These are phyloP conservation scores for Croton laevigatus DNA, from an alignment of 441 rosid species.

Conservation along the genomic window DNA sequence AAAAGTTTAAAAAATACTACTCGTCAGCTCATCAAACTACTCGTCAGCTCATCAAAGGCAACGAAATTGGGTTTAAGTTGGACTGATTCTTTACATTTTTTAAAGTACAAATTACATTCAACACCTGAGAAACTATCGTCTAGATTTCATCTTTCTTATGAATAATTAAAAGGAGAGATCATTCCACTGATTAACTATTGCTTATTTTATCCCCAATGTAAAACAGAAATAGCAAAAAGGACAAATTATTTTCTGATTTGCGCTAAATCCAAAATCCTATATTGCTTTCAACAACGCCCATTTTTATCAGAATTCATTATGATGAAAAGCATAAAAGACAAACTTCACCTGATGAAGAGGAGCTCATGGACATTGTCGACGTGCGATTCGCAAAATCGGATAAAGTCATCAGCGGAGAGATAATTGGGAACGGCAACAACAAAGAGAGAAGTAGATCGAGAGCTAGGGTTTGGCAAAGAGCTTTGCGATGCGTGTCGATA, in stretches of 20 bases:
- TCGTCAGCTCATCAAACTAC: too few species aligned
- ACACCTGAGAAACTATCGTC: too few species aligned
- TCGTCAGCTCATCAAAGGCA: too few species aligned
- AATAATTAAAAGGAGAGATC: too few species aligned
- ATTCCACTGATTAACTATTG: too few species aligned
- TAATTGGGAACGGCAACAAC: constrained; percentile 92
- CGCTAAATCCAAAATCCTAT: neutral
- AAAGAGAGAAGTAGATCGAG: constrained; percentile 66
- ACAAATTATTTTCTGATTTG: neutral
- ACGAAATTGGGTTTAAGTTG: too few species aligned
- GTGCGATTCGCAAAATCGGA: constrained; percentile 59
- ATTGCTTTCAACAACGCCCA: neutral
- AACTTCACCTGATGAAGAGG: constrained; percentile 59
- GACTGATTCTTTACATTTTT: too few species aligned
- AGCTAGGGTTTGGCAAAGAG: constrained; percentile 63
- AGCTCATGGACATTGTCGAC: constrained; percentile 45
- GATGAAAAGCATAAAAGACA: neutral
- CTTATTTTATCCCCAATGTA: too few species aligned
- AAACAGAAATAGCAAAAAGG: too few species aligned
- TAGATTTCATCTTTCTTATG: too few species aligned
- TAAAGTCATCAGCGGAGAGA: constrained; percentile 63
- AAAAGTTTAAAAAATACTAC: too few species aligned
- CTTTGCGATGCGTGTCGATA: constrained; percentile 56
- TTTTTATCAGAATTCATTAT: neutral
- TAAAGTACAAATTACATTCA: too few species aligned